Conservation (phyloP, 73 alveolate genomes). For the Tetrahymena borealis region DNA sequence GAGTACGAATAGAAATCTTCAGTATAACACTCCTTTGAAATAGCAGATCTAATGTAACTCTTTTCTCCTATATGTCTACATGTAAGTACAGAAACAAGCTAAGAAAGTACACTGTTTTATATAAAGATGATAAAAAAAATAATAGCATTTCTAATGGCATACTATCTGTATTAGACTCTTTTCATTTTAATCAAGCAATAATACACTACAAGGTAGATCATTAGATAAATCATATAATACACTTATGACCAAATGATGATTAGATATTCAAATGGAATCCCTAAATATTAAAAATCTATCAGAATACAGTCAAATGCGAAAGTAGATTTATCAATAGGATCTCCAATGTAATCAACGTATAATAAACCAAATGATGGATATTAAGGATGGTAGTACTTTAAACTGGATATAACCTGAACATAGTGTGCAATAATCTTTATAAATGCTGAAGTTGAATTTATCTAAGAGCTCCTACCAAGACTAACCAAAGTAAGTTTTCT, state of each 20-base stretch:
- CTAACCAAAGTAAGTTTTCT: neutral
- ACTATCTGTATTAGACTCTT: neutral
- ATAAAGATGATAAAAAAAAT: neutral
- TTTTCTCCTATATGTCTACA: neutral
- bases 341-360: neutral
- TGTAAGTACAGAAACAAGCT: neutral
- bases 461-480: neutral
- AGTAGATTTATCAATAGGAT: neutral
- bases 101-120: neutral
- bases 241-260: neutral
- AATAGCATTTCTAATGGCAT: neutral
- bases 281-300: neutral
- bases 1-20: neutral
- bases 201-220: neutral
- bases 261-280: neutral
- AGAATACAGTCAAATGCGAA: neutral
- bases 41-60: neutral
- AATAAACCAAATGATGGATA: neutral
- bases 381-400: neutral
- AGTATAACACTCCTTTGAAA: neutral
- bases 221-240: neutral
- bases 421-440: neutral
- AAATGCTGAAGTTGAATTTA: neutral
- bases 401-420: neutral
- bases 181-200: neutral